These are phyloP conservation scores for Tetrapisispora phaffii DNA, from an alignment of 805 yeast genomes.

Conservation along the genomic window DNA sequence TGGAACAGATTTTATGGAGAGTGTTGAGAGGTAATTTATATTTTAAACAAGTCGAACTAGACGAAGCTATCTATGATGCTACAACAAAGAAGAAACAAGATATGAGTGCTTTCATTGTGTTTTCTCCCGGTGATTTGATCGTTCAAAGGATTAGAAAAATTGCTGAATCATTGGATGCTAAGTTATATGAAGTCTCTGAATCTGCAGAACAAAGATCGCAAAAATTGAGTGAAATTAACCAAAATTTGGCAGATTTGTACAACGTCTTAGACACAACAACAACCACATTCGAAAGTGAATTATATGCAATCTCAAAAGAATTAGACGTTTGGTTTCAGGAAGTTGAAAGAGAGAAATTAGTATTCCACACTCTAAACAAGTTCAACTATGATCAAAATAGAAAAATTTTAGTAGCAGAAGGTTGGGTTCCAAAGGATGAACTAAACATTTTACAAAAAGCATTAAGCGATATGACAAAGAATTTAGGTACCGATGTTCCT, in stretches of 20 bases:
- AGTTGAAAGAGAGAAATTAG: slow-evolving; percentile 46
- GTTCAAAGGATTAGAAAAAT: slow-evolving; percentile 52
- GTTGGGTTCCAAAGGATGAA: slow-evolving; percentile 60
- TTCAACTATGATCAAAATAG: slow-evolving; percentile 62
- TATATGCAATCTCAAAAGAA: slow-evolving; percentile 54
- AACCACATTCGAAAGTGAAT: slow-evolving; percentile 51
- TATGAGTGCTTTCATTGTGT: slow-evolving; percentile 56
- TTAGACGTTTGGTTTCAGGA: slow-evolving; percentile 49
- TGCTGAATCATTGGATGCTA: slow-evolving; percentile 59
- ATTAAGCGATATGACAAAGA: slow-evolving; percentile 33
- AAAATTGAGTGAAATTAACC: slow-evolving; percentile 32
- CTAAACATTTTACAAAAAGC: slow-evolving; percentile 36
- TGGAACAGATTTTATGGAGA: slow-evolving; percentile 68
- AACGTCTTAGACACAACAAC: slow-evolving; percentile 41
- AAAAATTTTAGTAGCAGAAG: slow-evolving; percentile 60
- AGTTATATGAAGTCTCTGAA: slow-evolving; percentile 46
- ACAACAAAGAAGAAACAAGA: slow-evolving; percentile 39
- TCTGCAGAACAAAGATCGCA: slow-evolving; percentile 31
- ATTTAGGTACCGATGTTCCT: slow-evolving; percentile 27
- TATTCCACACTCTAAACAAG: slow-evolving; percentile 49
- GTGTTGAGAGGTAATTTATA: slow-evolving; percentile 62
- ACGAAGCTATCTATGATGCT: slow-evolving; percentile 47
- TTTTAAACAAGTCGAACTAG: slow-evolving; percentile 48
- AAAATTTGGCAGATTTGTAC: slow-evolving; percentile 38
- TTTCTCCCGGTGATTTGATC: slow-evolving; percentile 59